Conservation (phyloP, 2,329 filamentous ascomycete genomes). For the Penicillium psychrosexuale region DNA sequence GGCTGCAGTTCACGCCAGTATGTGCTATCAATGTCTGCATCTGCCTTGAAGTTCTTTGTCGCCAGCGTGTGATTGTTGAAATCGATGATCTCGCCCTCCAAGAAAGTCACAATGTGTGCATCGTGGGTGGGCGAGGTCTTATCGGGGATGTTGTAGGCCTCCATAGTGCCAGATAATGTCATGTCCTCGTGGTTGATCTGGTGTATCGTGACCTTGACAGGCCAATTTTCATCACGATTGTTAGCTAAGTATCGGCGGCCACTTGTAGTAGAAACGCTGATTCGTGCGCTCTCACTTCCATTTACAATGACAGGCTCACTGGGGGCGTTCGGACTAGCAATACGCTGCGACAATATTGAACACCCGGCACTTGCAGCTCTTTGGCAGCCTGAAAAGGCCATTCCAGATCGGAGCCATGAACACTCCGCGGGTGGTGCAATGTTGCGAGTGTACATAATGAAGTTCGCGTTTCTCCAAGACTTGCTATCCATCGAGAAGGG, state of each 20-base stretch:
- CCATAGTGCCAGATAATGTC: constrained; percentile 66
- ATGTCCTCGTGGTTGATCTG: constrained; percentile 59
- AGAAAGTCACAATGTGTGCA: constrained; percentile 60
- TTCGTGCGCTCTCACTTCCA: constrained; percentile 32
- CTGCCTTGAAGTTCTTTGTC: constrained; percentile 48
- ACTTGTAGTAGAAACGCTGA: constrained; percentile 38
- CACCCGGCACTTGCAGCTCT: constrained; percentile 47
- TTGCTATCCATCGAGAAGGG: constrained; percentile 51
- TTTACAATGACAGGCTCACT: constrained; percentile 37
- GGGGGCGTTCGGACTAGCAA: constrained; percentile 24
- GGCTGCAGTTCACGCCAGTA: constrained; percentile 51
- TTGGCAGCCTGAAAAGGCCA: constrained; percentile 60
- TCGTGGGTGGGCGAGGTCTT: constrained; percentile 43
- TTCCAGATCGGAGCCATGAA: constrained; percentile 62
- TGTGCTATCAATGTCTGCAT: constrained; percentile 46
- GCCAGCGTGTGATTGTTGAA: constrained; percentile 52
- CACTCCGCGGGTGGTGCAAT: constrained; percentile 53
- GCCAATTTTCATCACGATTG: constrained; percentile 58
- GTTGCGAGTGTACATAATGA: constrained; percentile 54
- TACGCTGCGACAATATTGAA: constrained; percentile 31
- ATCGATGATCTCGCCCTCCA: constrained; percentile 68
- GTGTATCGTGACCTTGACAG: constrained; percentile 65
- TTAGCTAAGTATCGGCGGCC: constrained; percentile 38
- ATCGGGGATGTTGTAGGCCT: constrained; percentile 64
- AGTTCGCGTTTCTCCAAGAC: constrained; percentile 53